A percentile compares a stretch with the other conserved stretches of the same genome.
Evolutionary conservation across 306 rosid genomes (phyloP).

Genomic region (Pterocarpus macrocarpus): DNA sequence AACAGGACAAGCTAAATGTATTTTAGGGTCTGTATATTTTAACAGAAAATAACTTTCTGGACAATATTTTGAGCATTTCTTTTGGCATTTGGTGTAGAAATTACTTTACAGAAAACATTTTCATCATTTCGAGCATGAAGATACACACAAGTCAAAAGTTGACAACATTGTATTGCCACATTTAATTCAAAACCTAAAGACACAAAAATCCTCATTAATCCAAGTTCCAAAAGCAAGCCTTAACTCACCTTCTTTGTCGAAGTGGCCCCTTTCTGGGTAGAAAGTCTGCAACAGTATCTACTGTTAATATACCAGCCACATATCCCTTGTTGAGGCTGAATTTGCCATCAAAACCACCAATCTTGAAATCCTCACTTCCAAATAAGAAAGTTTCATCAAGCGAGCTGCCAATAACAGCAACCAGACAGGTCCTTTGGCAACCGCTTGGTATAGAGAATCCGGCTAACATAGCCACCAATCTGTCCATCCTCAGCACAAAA

Average conservation of each 20-base stretch:
- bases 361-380: constrained; percentile 72
- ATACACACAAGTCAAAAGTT: background rate
- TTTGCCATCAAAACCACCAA: constrained; percentile 80
- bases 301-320: constrained; percentile 91
- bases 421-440: constrained; percentile 87
- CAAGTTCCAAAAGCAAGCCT: constrained; percentile 26
- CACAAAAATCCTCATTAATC: constrained; percentile 22
- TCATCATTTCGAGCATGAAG: background rate
- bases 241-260: constrained; percentile 80
- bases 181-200: constrained; percentile 20
- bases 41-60: constrained; percentile 10
- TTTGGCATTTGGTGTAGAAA: background rate
- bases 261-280: constrained; percentile 87
- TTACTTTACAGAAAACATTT: background rate
- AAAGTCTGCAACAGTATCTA: constrained; percentile 96
- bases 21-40: background rate
- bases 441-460: constrained; percentile 85
- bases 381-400: constrained; percentile 66
- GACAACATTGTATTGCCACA: constrained; percentile 31
- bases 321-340: constrained; percentile 85
- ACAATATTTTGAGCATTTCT: background rate
- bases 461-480: constrained; percentile 85
- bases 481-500: constrained; percentile 85
- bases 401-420: constrained; percentile 81
- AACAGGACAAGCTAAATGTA: constrained; percentile 1